Conservation (phyloP, 768 basidiomycete genomes). For the Amanita pallidorosea region DNA sequence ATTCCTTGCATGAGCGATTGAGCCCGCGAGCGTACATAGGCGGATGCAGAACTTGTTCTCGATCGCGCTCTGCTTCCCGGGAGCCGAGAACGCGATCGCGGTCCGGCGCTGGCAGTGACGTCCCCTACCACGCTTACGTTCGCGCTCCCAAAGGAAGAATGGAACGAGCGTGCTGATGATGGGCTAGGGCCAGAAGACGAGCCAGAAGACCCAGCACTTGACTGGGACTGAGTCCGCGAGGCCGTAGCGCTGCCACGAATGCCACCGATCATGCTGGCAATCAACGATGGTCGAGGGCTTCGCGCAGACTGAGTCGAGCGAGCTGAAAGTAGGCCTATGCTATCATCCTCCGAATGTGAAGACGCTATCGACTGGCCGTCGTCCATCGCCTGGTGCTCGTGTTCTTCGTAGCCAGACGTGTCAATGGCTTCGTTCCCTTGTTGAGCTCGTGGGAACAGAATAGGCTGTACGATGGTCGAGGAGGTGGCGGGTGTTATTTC, state of each 20-base stretch:
- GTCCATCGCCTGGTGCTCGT: background rate
- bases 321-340: conserved; percentile 39
- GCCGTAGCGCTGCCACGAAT: conserved; percentile 16
- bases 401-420: background rate
- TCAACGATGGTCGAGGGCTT: conserved; percentile 38
- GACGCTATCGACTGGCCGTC: conserved; percentile 4
- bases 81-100: conserved; percentile 7
- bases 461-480: conserved; percentile 9
- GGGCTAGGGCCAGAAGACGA: conserved; percentile 22
- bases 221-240: conserved; percentile 21
- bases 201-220: conserved; percentile 20
- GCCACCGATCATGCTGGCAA: conserved; percentile 5
- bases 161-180: conserved; percentile 29
- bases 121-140: conserved; percentile 5
- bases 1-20: conserved; percentile 61
- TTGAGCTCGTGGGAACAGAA: conserved; percentile 18
- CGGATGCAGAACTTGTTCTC: conserved; percentile 24
- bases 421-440: background rate
- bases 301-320: conserved; percentile 17
- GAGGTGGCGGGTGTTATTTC: conserved; percentile 14
- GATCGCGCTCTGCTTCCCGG: conserved; percentile 25
- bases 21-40: conserved; percentile 46
- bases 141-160: conserved; percentile 18
- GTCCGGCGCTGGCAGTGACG: conserved; percentile 7
- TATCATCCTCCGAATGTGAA: conserved; percentile 11